Base-by-base conservation (phyloP, 2,329 filamentous ascomycete species). In the Drechslera avenae region DNA sequence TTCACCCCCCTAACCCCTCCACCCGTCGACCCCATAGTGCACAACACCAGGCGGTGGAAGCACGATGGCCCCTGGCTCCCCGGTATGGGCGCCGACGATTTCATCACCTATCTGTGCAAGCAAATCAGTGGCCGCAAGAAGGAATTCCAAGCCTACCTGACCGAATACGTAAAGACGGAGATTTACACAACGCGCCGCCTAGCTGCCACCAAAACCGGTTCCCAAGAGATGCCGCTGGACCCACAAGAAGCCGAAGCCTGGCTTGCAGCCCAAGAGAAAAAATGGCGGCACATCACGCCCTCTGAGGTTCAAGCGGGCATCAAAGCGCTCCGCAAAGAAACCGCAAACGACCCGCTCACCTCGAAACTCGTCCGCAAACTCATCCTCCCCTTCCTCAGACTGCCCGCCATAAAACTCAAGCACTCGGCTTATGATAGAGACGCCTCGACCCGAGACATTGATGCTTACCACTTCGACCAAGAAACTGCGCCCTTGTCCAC, bases 31-130 rank as follows among this genome's bases (percentile, higher is more conserved):
- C 46, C 53, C 18, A 49, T 42, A 3, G 61, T 61, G 13, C 67
- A 66, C 49, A 64, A 66, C 47, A 60, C 54, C 31, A 62, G 52
- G 33, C 75, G 82, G 64, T 86, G 82, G 78, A 82, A 83, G 64
- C 81, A 80, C 59, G 74, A 78, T 26, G 83, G 83, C 0, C 83
- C 83, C n/a, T 85, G 79, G 77, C 68, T 86, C 23, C 78, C 79
- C 12, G 79, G 79, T 12, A 79, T 84, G 75, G 78, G 78, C 26
- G 76, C 82, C 49, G 74, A 78, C 17, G 80, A 85, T 54, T 86
- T 86, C 62, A 68, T 78, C 37, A 60, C 64, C 1, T 86, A 80
- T 56, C 50, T 86, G 19, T 44, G 34, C 50, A 73, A 77, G 30
- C 64, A 78, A 52, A 71, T 81, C 3, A 72, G 75, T 2, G 63